Evolutionary conservation across 768 basidiomycete genomes (phyloP).

Genomic region (Xanthoconium stramineum): DNA sequence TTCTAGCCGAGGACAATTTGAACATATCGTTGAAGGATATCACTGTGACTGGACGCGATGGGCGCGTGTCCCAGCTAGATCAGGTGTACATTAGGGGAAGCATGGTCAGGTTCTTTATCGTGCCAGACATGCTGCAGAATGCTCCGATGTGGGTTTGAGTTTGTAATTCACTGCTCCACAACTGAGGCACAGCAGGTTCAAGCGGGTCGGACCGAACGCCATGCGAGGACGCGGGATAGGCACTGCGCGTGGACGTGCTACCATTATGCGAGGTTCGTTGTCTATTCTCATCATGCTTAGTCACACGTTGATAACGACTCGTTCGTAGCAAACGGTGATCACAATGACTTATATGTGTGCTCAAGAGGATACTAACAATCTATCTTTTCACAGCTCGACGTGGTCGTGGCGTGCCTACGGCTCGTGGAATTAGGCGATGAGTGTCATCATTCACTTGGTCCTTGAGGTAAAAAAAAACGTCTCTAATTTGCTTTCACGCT

Average conservation of each 20-base stretch:
- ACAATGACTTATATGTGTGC: background rate
- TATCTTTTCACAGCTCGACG: slow-evolving; percentile 61
- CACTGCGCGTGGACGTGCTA: slow-evolving; percentile 96
- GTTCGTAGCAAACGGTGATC: slow-evolving; percentile 70
- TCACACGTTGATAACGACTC: slow-evolving; percentile 6
- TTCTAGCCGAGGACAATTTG: slow-evolving; percentile 94
- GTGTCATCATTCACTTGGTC: background rate
- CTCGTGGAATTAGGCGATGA: slow-evolving; percentile 81
- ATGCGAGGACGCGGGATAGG: slow-evolving; percentile 99
- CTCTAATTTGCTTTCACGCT: slow-evolving; percentile 10
- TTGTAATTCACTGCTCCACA: slow-evolving; percentile 1
- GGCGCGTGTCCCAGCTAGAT: slow-evolving; percentile 96
- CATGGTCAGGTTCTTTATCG: slow-evolving; percentile 98
- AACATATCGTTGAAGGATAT: slow-evolving; percentile 97
- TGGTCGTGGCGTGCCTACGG: slow-evolving; percentile 76
- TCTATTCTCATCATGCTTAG: slow-evolving; percentile 5
- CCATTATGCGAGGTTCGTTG: slow-evolving; percentile 91
- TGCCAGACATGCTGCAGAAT: slow-evolving; percentile 98
- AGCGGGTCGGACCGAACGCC: slow-evolving; percentile 95
- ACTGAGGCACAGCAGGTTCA: slow-evolving; percentile 69
- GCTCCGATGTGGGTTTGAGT: slow-evolving; percentile 83
- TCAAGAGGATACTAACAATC: slow-evolving; percentile 10
- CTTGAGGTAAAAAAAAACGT: slow-evolving; percentile 3
- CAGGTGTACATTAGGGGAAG: slow-evolving; percentile 99
- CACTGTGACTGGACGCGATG: slow-evolving; percentile 96